Base-by-base conservation (phyloP, 257 asterid species). In the Datura wrightii region DNA sequence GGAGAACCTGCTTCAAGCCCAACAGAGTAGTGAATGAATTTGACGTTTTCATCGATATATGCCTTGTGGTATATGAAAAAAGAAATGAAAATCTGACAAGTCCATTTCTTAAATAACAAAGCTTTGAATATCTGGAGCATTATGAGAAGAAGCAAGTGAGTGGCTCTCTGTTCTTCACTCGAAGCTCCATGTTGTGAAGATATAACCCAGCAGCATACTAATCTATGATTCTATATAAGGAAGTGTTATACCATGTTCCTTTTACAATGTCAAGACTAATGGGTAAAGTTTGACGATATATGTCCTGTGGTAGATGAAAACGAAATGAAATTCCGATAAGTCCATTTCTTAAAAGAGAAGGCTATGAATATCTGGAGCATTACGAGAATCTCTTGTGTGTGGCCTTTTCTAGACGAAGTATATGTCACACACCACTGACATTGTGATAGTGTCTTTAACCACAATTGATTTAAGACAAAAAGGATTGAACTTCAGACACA, bases 61-160 rank as follows among this genome's bases (percentile, higher is more conserved):
- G 87, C 88, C 79, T 13, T 46, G 46, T 19, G 1, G 70, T 31
- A 79, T 67, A 81, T 81, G 71, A 62, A 1, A 50, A 76, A 52
- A 31, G 48, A 81, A 79, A 56, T 46, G 83, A 65, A 44, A 85
- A 83, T 81, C 18, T 8, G 48, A 67, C 8, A 69, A 54, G 59
- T 88, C 83, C 86, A 87, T 84, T 60, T 71, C 65, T 76, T 13
- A 50, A 18, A 58, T 83, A 80, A 82, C 71, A 65, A 74, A 86
- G 86, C 86, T 4, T 31, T 55, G 42, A 60, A 50, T 89, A 62
- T 89, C 36, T 53, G 88, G 91, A 87, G 87, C 88, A 80, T 65
- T 83, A 83, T 89, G 89, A 89, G 88, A 89, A 87, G 89, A 86
- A 44, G 74, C 86, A 46, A 85, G 87, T 83, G 18, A 79, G 52